Base-by-base conservation (phyloP, 139 green algal species). In the Monoraphidium neglectum region DNA sequence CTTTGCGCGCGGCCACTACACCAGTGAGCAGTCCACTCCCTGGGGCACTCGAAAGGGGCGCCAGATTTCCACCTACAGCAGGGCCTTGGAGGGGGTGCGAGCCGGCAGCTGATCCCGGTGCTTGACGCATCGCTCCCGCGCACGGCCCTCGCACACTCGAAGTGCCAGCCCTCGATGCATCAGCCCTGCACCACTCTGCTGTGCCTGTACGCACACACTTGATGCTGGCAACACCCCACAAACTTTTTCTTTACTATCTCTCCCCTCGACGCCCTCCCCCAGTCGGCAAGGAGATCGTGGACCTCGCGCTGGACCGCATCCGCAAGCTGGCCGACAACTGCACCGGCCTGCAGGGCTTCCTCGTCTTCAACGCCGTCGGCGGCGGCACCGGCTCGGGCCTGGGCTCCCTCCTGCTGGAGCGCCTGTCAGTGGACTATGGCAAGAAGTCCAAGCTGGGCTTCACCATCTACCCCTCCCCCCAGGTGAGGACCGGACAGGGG, bases 401-500 rank as follows among this genome's bases (percentile, higher is more conserved):
- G 53, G 95, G 95, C 83, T 98, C 95, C 57, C 92, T 98, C 37
- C 90, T 98, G 85, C 90, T 98, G 80, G 95, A 98, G 93, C 92
- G 94, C 82, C 92, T 98, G 81, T 97, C 90, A 43, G 96, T 99
- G 1, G 96, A 99, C 91, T 99, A 99, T 78, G 96, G 96, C 90
- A 99, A 99, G 92, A 99, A 99, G 90, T 98, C 92, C 86, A 99
- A 99, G 94, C 91, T 99, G 54, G 94, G 92, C 84, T 98, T 98
- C 93, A 97, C 94, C 43, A 86, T 98, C 21, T 98, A 98, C 89
- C 94, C 95, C 63, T 97, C 92, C 26, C 95, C 95, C 74, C 90
- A 94, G 83, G 89, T 98, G 36, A n/a, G n/a, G n/a, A n/a, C n/a
- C n/a, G n/a, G n/a, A n/a, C n/a, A n/a, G n/a, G n/a, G n/a, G n/a